These are phyloP conservation scores for Candida chauliodis DNA, from an alignment of 805 yeast species.

Conservation along the genomic window DNA sequence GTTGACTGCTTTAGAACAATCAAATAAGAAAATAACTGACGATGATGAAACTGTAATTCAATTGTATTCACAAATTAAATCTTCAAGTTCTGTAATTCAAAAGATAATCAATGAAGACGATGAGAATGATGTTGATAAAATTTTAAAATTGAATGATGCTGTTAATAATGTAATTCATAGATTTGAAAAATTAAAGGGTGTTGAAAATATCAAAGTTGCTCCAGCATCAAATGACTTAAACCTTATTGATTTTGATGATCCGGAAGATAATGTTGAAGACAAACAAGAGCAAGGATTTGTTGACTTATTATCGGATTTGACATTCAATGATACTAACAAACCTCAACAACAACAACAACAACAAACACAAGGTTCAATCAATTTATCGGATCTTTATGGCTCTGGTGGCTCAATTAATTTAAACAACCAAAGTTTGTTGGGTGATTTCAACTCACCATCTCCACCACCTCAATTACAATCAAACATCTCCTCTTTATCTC, in stretches of 20 bases:
- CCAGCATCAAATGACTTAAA: constrained; percentile 41
- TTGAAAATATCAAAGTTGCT: constrained; percentile 56
- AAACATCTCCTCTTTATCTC: constrained; percentile 28
- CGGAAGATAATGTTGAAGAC: constrained; percentile 30
- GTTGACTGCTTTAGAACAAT: constrained; percentile 35
- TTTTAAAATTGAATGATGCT: constrained; percentile 69
- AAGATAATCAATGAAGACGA: constrained; percentile 76
- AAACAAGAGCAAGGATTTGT: constrained; percentile 42
- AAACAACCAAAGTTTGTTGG: constrained; percentile 26
- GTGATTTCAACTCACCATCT: constrained; percentile 39
- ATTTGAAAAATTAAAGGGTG: constrained; percentile 61
- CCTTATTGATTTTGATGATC: constrained; percentile 42
- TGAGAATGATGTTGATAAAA: constrained; percentile 60
- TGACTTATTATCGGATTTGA: constrained; percentile 66
- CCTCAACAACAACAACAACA: constrained; percentile 26
- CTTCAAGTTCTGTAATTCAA: constrained; percentile 82
- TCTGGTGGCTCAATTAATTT: constrained; percentile 50
- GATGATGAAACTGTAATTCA: constrained; percentile 74
- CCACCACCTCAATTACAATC: constrained; percentile 34
- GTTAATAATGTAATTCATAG: constrained; percentile 68
- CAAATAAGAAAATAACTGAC: background rate
- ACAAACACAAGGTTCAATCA: constrained; percentile 17
- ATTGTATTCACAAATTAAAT: constrained; percentile 71
- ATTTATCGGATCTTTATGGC: constrained; percentile 42
- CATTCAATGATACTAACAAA: constrained; percentile 41